Base-by-base conservation (phyloP, 106 monocot species). In the Dioscorea alata region DNA sequence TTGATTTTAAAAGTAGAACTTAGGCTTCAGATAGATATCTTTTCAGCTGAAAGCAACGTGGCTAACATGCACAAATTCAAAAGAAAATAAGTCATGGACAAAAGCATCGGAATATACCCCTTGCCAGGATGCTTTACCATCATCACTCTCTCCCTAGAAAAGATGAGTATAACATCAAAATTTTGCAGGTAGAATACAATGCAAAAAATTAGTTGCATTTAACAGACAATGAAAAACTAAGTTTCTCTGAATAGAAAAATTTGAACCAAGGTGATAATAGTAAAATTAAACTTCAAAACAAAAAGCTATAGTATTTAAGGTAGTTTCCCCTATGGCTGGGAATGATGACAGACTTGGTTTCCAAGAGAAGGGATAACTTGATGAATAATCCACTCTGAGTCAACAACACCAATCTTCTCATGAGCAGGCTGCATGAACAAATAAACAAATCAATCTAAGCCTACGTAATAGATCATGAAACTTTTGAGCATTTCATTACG, bases 391-490 rank as follows among this genome's bases (percentile, higher is more conserved):
- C 88, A 88, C 63, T 88, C 81, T 14, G 84, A 81, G 69, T 88
- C 88, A 63, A 88, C 78, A 48, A 88, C 88, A 60, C 88, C 88
- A 63, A 88, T 84, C 68, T 88, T 88, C 61, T 85, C 81, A 71
- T 88, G 78, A 54, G 88, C 88, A 70, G 81, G 88, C 88, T 88
- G 73, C 42, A 14, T 21, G 42, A 24, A 6, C 6, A 23, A 59
- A 23, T 7, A 23, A 59, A 23, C 4, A 21, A 59, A 59, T 19
- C 20, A 18, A 58, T 58, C 20, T 16, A 51, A 51, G 51, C 17
- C 17, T 51, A 51, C 17, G 4, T 51, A 28, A 28, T 28, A 28
- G 42, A 42, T 42, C 9, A 42, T 8, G 10, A 8, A 42, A 42
- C 10, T 42, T 42, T 42, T 42, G 42, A 42, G 10, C 6, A 5